Evolutionary conservation across 2,329 filamentous ascomycete genomes (phyloP), one percentile per base, ranked within the genome.

Genomic region (Ceratocystis eucalypticola): DNA sequence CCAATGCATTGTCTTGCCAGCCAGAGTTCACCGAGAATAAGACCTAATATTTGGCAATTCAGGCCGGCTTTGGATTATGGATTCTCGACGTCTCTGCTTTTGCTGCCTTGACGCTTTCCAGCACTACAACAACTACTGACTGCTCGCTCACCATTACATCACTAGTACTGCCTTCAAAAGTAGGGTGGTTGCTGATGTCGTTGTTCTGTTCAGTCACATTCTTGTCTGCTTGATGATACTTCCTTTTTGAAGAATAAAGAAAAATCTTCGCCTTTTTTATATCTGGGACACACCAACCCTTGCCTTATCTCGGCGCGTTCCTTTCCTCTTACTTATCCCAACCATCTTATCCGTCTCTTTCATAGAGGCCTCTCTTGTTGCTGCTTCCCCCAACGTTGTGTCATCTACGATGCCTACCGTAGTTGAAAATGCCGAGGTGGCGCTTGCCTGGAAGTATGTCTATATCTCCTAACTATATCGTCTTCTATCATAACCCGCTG

Each of bases 391-490:
- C 48, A 59, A 50, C 55, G n/a, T 46, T n/a, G 22, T 22, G 25
- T 48, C 33, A 63, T 57, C 28, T 46, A 66, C 44, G 25, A 68
- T 68, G 66, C 48, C 67, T 25, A 64, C 67, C 37, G 65, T 57
- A 62, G 55, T 62, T 46, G 67, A 68, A 66, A 64, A 59, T 45
- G 45, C 67, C 8, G 55, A 68, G 62, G 59, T 68, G 61, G 68
- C 68, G 30, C 53, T 66, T 25, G 65, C 67, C 48, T 70, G 69
- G 69, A 66, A 68, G 69, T 69, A 64, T 59, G 69, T 67, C 46
- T 53, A 5, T 37, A 28, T 44, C 28, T 22, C 37, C 41, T 48
- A 45, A 12, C 17, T 6, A 15, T 65, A 20, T 50, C 2, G 25
- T 44, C 62, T 20, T 33, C 37, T 48, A 62, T 59, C 4, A 20